Conservation (phyloP, 2,329 filamentous ascomycete genomes). For the Tympanopsis confertula region DNA sequence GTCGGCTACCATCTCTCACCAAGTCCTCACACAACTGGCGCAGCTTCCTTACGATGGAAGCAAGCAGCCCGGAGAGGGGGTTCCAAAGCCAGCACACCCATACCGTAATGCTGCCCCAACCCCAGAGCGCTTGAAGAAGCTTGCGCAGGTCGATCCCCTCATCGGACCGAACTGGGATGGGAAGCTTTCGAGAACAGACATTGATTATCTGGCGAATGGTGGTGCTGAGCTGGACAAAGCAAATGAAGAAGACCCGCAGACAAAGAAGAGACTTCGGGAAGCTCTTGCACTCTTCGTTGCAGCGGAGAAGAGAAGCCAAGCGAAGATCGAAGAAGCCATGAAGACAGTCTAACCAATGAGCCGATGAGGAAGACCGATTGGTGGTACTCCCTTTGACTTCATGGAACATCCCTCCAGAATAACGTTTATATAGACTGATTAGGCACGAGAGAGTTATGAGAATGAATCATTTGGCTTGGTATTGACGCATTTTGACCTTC, state of each 20-base stretch:
- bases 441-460: too few species aligned
- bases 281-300: conserved; percentile 27
- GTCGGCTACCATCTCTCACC: conserved; percentile 28
- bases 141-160: conserved; percentile 25
- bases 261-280: conserved; percentile 21
- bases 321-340: conserved; percentile 20
- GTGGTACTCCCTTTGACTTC: too few species aligned
- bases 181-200: conserved; percentile 22
- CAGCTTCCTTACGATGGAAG: conserved; percentile 21
- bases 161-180: conserved; percentile 22
- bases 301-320: conserved; percentile 22
- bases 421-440: too few species aligned
- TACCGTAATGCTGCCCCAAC: conserved; percentile 21
- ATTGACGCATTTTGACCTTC: too few species aligned
- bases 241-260: conserved; percentile 23
- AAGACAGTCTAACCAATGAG: conserved; percentile 10
- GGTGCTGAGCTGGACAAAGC: conserved; percentile 28
- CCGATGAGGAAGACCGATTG: too few species aligned
- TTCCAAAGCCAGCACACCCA: conserved; percentile 25
- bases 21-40: conserved; percentile 22
- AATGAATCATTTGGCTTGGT: too few species aligned
- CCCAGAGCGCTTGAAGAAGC: conserved; percentile 18
- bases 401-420: too few species aligned
- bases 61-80: conserved; percentile 22
- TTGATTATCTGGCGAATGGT: conserved; percentile 32